Percentiles rank a stretch among this genome's conserved stretches.
Evolutionary conservation across 352 stramenopile species (phyloP).

Genomic region (Phytophthora niederhauseri): DNA sequence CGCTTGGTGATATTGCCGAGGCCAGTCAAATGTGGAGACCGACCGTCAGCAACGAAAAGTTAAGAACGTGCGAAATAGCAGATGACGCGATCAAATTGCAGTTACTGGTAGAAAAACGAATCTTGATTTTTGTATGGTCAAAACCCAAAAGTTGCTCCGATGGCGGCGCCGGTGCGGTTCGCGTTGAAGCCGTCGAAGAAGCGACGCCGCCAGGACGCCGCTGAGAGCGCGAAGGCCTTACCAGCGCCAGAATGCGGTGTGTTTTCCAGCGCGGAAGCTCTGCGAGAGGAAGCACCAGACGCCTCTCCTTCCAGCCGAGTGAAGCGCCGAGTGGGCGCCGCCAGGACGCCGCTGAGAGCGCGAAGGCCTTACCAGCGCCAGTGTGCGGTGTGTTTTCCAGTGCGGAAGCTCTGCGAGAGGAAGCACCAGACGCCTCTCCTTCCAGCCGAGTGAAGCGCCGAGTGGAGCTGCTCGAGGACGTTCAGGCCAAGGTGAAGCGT

Average conservation of each 20-base stretch:
- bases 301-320: neutral
- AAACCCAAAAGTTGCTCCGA: neutral
- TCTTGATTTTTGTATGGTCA: neutral
- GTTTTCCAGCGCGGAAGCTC: constrained; percentile 17
- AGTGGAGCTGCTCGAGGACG: constrained; percentile 64
- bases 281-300: constrained; percentile 9
- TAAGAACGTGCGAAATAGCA: constrained; percentile 2
- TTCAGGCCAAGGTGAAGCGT: constrained; percentile 52
- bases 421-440: neutral
- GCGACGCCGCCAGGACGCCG: constrained; percentile 26
- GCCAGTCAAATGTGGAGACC: constrained; percentile 28
- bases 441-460: constrained; percentile 16
- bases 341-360: constrained; percentile 5
- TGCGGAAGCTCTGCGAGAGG: constrained; percentile 11
- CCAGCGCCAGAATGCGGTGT: neutral
- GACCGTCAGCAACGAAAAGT: neutral
- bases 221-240: neutral
- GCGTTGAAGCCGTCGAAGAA: constrained; percentile 39
- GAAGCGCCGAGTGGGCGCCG: constrained; percentile 29
- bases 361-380: neutral
- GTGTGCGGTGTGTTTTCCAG: constrained; percentile 14
- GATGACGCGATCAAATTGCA: constrained; percentile 6
- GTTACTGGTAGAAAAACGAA: constrained; percentile 5
- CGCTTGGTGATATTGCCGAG: constrained; percentile 15
- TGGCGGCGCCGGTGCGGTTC: constrained; percentile 35